Conservation (phyloP, 805 yeast genomes). For the Diddensiella santjacobensis region DNA sequence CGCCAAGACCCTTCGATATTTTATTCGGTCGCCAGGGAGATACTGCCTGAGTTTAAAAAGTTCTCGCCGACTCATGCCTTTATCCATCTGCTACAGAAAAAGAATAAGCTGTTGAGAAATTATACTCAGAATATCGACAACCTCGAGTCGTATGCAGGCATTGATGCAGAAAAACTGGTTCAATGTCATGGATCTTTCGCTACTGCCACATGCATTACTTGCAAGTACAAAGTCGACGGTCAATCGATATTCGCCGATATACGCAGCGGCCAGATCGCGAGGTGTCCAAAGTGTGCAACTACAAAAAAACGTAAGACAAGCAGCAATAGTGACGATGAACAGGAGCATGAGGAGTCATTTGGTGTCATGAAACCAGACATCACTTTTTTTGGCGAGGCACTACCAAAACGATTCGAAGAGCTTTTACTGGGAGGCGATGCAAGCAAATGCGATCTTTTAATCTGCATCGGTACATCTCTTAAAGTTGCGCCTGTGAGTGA, state of each 20-base stretch:
- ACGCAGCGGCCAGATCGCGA: constrained; percentile 55
- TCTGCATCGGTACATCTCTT: constrained; percentile 86
- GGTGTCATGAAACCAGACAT: constrained; percentile 93
- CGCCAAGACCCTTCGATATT: constrained; percentile 73
- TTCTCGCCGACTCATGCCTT: constrained; percentile 81
- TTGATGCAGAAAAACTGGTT: constrained; percentile 59
- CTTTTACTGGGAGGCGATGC: constrained; percentile 50
- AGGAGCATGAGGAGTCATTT: constrained; percentile 35
- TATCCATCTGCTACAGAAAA: constrained; percentile 66
- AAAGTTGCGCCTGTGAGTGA: constrained; percentile 91
- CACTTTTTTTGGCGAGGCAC: constrained; percentile 83
- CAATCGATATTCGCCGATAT: constrained; percentile 58
- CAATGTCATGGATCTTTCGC: constrained; percentile 96
- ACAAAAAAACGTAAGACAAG: constrained; percentile 21
- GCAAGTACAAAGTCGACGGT: constrained; percentile 65
- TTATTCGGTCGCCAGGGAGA: constrained; percentile 81
- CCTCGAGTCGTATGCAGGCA: constrained; percentile 76
- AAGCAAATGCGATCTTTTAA: constrained; percentile 65
- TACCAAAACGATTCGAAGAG: constrained; percentile 67
- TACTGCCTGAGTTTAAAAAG: constrained; percentile 61
- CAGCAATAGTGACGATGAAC: constrained; percentile 32
- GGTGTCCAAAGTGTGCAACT: constrained; percentile 62
- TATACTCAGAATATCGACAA: constrained; percentile 92
- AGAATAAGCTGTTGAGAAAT: constrained; percentile 72
- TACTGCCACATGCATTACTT: constrained; percentile 76